These are phyloP conservation scores for Lentinula guzmanii DNA, from an alignment of 768 basidiomycete species.

Conservation along the genomic window DNA sequence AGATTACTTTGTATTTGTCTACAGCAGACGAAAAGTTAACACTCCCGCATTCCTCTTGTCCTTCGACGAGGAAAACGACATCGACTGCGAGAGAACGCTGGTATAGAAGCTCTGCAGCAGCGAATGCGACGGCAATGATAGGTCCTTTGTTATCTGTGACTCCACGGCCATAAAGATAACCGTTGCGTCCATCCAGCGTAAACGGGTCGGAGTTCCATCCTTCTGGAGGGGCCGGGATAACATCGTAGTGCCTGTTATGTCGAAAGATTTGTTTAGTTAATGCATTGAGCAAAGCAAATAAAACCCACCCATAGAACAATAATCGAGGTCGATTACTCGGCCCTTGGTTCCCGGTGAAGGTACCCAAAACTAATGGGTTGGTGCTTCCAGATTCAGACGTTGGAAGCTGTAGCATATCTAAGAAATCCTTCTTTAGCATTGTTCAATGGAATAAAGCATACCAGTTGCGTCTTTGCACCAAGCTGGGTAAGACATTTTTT, in stretches of 20 bases:
- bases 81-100: slow-evolving; percentile 76
- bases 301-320: slow-evolving; percentile 79
- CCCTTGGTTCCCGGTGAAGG: slow-evolving; percentile 67
- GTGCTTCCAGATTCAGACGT: slow-evolving; percentile 52
- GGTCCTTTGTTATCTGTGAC: slow-evolving; percentile 97
- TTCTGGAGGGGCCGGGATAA: slow-evolving; percentile 72
- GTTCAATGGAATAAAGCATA: slow-evolving; percentile 23
- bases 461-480: slow-evolving; percentile 76
- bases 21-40: slow-evolving; percentile 80
- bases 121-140: slow-evolving; percentile 84
- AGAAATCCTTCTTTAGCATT: not conserved
- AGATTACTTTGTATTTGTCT: slow-evolving; percentile 58
- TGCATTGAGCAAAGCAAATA: not conserved
- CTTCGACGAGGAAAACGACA: slow-evolving; percentile 87
- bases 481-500: slow-evolving; percentile 84
- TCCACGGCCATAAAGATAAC: slow-evolving; percentile 86
- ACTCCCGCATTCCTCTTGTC: slow-evolving; percentile 96
- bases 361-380: slow-evolving; percentile 88
- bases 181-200: slow-evolving; percentile 73
- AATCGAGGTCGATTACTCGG: slow-evolving; percentile 62
- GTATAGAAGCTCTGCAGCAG: slow-evolving; percentile 75
- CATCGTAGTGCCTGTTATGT: slow-evolving; percentile 80
- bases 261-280: not conserved
- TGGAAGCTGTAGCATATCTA: slow-evolving; percentile 47
- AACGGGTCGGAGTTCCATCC: slow-evolving; percentile 88